phyloP scores from a whole-genome alignment of 345 rosid genomes.

The Corchorus olitorius region DNA sequence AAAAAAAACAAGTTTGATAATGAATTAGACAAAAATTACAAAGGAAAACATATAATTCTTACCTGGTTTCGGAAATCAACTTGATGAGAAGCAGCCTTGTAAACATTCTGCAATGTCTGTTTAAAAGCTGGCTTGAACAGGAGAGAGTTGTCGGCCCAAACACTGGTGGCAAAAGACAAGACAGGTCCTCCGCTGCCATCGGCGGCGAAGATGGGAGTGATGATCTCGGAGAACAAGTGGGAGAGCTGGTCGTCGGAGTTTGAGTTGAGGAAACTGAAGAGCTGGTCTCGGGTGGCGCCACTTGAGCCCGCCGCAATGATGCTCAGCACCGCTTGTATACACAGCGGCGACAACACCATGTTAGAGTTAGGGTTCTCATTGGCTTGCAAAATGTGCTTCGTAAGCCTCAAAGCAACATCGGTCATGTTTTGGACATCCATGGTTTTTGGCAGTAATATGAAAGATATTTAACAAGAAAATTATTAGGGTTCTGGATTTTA shows the following conservation, averaged over 20 bases:
- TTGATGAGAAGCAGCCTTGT: conserved; percentile 58
- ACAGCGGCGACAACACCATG: conserved; percentile 69
- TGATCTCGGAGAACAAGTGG: conserved; percentile 54
- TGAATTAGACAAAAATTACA: not conserved
- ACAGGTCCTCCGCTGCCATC: conserved; percentile 77
- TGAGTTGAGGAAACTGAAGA: conserved; percentile 70
- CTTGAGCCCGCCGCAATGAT: conserved; percentile 64
- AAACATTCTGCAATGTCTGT: conserved; percentile 43
- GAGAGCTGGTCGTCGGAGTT: conserved; percentile 53
- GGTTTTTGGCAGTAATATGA: not conserved
- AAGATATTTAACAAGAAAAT: no score
- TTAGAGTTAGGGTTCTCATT: conserved; percentile 46
- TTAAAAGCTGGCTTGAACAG: conserved; percentile 55
- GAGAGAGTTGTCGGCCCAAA: conserved; percentile 67
- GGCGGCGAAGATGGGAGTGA: conserved; percentile 49
- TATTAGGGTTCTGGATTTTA: no score
- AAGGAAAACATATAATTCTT: no score
- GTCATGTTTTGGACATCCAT: conserved; percentile 62
- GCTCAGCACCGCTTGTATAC: conserved; percentile 64
- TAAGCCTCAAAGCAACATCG: conserved; percentile 47
- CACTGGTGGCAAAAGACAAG: conserved; percentile 56
- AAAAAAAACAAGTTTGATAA: not conserved
- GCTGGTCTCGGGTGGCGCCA: conserved; percentile 61
- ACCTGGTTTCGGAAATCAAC: conserved; percentile 79
- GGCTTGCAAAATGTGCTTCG: conserved; percentile 45